phyloP scores from a whole-genome alignment of 768 basidiomycete genomes.

The Lactarius evosmus region DNA sequence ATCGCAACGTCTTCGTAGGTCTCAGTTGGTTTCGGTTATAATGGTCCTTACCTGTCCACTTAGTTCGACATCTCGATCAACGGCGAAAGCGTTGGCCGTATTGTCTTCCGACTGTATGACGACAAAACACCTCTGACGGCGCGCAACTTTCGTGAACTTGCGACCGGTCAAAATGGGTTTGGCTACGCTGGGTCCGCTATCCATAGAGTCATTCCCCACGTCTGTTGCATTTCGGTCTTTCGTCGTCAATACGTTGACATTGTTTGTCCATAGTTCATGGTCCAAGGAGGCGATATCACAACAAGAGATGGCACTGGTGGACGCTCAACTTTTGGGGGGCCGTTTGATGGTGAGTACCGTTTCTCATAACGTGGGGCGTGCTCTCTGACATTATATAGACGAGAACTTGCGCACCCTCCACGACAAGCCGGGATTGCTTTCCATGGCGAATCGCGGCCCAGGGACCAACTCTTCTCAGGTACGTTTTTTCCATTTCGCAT shows the following conservation, averaged over 20 bases:
- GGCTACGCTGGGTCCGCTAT: slow-evolving; percentile 48
- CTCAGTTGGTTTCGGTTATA: neutral
- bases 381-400: slow-evolving; percentile 38
- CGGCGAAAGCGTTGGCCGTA: slow-evolving; percentile 35
- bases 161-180: slow-evolving; percentile 47
- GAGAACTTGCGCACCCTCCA: slow-evolving; percentile 71
- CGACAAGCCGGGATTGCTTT: slow-evolving; percentile 61
- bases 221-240: slow-evolving; percentile 33
- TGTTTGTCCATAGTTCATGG: slow-evolving; percentile 55
- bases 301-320: slow-evolving; percentile 72
- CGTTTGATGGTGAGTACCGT: slow-evolving; percentile 57
- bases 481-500: slow-evolving; percentile 16
- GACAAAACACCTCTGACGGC: slow-evolving; percentile 46
- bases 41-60: neutral
- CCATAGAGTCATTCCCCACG: slow-evolving; percentile 64
- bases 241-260: neutral
- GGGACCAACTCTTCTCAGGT: slow-evolving; percentile 82
- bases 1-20: slow-evolving; percentile 23
- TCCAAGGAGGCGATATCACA: slow-evolving; percentile 88
- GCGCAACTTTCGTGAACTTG: slow-evolving; percentile 55
- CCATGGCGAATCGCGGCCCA: slow-evolving; percentile 86
- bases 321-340: slow-evolving; percentile 81
- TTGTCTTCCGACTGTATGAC: slow-evolving; percentile 58
- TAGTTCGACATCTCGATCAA: slow-evolving; percentile 38
- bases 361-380: neutral